phyloP scores from a whole-genome alignment of 257 asterid genomes.

The Henckelia pumila region DNA sequence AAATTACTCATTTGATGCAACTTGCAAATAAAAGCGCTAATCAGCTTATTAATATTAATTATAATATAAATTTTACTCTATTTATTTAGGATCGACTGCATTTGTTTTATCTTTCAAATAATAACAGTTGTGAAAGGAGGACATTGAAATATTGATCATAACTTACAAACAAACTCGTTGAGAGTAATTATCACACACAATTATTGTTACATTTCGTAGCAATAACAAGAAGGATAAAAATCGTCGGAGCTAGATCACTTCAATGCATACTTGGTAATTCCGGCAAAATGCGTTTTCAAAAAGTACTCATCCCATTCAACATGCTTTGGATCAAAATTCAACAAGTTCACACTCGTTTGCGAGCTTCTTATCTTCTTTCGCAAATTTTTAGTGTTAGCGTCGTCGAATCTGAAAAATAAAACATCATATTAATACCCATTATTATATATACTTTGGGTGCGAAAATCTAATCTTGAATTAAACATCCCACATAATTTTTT shows the following conservation, averaged over 20 bases:
- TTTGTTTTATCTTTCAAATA: too few relatives aligned
- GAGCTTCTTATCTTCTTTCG: constrained; percentile 26
- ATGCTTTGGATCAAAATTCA: neutral
- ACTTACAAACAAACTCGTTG: neutral
- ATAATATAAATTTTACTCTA: too few relatives aligned
- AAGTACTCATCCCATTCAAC: constrained; percentile 32
- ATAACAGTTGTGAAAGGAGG: too few relatives aligned
- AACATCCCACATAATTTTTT: too few relatives aligned
- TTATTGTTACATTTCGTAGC: neutral
- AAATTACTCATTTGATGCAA: too few relatives aligned
- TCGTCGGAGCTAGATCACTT: constrained; percentile 11
- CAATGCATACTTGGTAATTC: constrained; percentile 37
- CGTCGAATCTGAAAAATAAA: constrained; percentile 37
- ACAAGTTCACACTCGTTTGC: constrained; percentile 1
- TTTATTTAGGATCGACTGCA: too few relatives aligned
- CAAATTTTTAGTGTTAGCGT: constrained; percentile 36
- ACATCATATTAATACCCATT: neutral
- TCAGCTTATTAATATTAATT: too few relatives aligned
- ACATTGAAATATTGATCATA: neutral
- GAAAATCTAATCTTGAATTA: too few relatives aligned
- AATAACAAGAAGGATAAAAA: too few relatives aligned
- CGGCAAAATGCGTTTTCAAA: constrained; percentile 38
- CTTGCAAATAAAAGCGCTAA: too few relatives aligned
- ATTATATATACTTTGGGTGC: neutral
- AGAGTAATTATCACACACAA: neutral